Evolutionary conservation across 2,329 filamentous ascomycete genomes (phyloP).

Genomic region (Epichloe coenophiala): DNA sequence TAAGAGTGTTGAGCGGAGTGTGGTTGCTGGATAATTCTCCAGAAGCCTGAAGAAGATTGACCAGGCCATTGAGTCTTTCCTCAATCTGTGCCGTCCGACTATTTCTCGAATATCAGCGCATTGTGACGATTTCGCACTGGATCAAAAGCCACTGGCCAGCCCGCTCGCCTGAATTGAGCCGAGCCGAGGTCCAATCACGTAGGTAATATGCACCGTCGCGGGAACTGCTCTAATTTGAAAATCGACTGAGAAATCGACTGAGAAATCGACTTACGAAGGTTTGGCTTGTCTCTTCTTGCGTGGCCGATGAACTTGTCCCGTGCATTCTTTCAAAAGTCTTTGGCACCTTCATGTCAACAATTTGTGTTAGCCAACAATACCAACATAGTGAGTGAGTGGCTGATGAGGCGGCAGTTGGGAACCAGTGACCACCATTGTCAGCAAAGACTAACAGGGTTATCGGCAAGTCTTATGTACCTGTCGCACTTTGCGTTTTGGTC

Average conservation of each 20-base stretch:
- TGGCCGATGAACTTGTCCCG: slow-evolving; percentile 31
- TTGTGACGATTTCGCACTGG: not conserved
- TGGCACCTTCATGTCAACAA: slow-evolving; percentile 25
- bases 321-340: slow-evolving; percentile 33
- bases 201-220: not conserved
- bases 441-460: not conserved
- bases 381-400: not conserved
- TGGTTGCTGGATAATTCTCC: slow-evolving; percentile 20
- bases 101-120: not conserved
- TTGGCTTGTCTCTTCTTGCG: slow-evolving; percentile 38
- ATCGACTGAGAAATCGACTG: not conserved
- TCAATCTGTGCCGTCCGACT: slow-evolving; percentile 37
- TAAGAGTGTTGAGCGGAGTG: slow-evolving; percentile 13
- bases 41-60: slow-evolving; percentile 31
- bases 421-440: not conserved
- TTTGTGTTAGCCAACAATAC: slow-evolving; percentile 1
- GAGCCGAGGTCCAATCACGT: not conserved
- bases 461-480: slow-evolving; percentile 20
- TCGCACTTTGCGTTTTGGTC: slow-evolving; percentile 29
- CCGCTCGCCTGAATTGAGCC: not conserved
- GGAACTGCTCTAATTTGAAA: not conserved
- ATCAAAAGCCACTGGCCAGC: not conserved
- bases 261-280: slow-evolving; percentile 30
- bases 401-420: not conserved
- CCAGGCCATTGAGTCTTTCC: slow-evolving; percentile 33